phyloP scores from a whole-genome alignment of 495 filamentous ascomycete genomes.

The Cercophora scortea region DNA sequence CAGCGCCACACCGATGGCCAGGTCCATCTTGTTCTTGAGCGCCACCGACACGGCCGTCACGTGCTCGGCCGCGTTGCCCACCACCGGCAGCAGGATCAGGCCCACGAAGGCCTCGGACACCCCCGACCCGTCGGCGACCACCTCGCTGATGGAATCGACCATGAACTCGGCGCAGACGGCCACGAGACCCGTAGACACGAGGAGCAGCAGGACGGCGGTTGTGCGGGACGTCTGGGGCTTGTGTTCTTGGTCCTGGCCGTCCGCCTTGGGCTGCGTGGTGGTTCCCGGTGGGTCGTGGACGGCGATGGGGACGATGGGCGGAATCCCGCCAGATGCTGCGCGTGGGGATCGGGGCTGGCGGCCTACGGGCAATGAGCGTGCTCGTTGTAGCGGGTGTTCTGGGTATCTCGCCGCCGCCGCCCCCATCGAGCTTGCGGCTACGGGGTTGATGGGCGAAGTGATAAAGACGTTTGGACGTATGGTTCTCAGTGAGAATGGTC shows the following conservation, averaged over 20 bases:
- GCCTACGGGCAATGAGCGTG: constrained; percentile 23
- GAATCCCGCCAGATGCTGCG: constrained; percentile 23
- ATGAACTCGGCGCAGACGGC: constrained; percentile 80
- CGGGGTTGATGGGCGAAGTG: constrained; percentile 2
- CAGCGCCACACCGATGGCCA: constrained; percentile 75
- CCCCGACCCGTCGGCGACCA: constrained; percentile 48
- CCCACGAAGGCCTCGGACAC: constrained; percentile 73
- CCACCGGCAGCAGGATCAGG: constrained; percentile 77
- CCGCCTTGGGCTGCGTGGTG: neutral
- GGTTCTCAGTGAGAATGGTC: constrained; percentile 41
- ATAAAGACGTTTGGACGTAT: constrained; percentile 55
- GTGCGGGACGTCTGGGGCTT: constrained; percentile 53
- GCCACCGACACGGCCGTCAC: constrained; percentile 79
- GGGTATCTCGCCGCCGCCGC: neutral
- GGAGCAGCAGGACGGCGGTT: constrained; percentile 59
- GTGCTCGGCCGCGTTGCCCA: constrained; percentile 84
- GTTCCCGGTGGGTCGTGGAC: constrained; percentile 1
- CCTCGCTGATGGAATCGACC: constrained; percentile 62
- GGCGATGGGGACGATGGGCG: constrained; percentile 8
- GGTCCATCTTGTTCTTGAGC: constrained; percentile 83
- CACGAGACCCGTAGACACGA: constrained; percentile 69
- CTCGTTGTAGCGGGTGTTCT: constrained; percentile 28
- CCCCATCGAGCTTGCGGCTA: neutral
- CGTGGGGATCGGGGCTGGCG: constrained; percentile 12
- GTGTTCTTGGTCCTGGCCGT: constrained; percentile 16